phyloP scores from a whole-genome alignment of 495 filamentous ascomycete species.

The Neurospora cerealis region DNA sequence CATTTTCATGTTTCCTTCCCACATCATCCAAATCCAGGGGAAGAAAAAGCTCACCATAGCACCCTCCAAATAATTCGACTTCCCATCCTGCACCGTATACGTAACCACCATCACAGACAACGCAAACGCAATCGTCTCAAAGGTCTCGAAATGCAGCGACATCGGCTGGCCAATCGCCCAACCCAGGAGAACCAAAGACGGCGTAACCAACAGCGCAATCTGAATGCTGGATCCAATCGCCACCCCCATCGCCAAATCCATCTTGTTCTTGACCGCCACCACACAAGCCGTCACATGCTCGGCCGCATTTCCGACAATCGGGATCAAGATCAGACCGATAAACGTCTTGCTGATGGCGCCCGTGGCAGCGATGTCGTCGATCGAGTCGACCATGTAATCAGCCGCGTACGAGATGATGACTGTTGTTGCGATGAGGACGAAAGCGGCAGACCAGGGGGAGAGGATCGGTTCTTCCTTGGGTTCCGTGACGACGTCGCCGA shows the following conservation, averaged over 20 bases:
- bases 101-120: conserved; percentile 83
- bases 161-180: conserved; percentile 74
- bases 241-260: conserved; percentile 92
- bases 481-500: conserved; percentile 29
- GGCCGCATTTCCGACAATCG: conserved; percentile 95
- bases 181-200: conserved; percentile 80
- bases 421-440: conserved; percentile 67
- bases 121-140: conserved; percentile 92
- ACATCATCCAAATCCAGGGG: too few relatives aligned
- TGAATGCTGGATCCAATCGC: conserved; percentile 91
- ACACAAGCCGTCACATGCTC: conserved; percentile 94
- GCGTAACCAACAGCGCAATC: conserved; percentile 88
- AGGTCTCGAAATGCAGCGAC: conserved; percentile 80
- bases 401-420: conserved; percentile 82
- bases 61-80: conserved; percentile 91
- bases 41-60: conserved; percentile 57
- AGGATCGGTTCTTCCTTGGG: conserved; percentile 48
- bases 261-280: conserved; percentile 90
- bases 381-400: conserved; percentile 87
- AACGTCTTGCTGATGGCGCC: conserved; percentile 90
- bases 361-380: conserved; percentile 75
- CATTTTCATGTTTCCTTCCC: neutral
- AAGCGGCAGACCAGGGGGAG: conserved; percentile 58
- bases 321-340: conserved; percentile 89
- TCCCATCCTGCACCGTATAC: conserved; percentile 86